Evolutionary conservation across 2,329 filamentous ascomycete species (phyloP).

Genomic region (Stagonosporopsis tanaceti): DNA sequence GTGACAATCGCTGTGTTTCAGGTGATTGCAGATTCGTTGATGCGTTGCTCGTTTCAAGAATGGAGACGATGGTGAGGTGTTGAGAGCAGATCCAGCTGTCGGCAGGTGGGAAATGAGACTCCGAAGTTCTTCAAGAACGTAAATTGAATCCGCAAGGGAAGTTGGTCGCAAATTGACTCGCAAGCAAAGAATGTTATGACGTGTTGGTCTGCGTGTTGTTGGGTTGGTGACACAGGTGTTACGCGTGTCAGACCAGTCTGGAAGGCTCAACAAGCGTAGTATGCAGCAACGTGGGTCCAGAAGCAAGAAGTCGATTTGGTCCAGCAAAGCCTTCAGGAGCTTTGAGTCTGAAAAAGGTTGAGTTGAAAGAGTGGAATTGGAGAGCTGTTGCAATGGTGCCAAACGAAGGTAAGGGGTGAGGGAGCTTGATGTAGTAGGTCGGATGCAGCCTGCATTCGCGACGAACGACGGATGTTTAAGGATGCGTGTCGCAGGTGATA

Average conservation of each 20-base stretch:
- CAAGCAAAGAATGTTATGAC: constrained; percentile 22
- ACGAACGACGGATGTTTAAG: constrained; percentile 30
- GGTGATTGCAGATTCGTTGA: constrained; percentile 15
- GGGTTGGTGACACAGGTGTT: constrained; percentile 22
- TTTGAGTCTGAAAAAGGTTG: not conserved
- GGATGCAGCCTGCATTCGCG: not conserved
- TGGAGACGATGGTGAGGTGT: constrained; percentile 12
- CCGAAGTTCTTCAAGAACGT: constrained; percentile 17
- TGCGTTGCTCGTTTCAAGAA: constrained; percentile 3
- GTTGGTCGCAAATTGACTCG: constrained; percentile 4
- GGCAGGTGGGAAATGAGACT: constrained; percentile 13
- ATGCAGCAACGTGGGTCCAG: constrained; percentile 3
- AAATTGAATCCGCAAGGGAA: constrained; percentile 10
- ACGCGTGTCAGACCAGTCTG: constrained; percentile 15
- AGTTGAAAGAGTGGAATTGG: constrained; percentile 3
- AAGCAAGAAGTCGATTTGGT: constrained; percentile 3
- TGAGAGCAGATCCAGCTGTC: constrained; percentile 29
- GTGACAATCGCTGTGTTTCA: constrained; percentile 7
- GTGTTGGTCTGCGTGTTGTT: constrained; percentile 20
- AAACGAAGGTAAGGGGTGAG: constrained; percentile 26
- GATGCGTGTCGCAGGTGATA: constrained; percentile 27
- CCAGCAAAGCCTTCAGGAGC: constrained; percentile 14
- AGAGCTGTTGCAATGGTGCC: constrained; percentile 2
- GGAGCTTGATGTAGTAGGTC: constrained; percentile 15
- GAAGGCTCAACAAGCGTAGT: constrained; percentile 16